Conservation (phyloP, 2,329 filamentous ascomycete genomes). For the Trichoderma atroviride region DNA sequence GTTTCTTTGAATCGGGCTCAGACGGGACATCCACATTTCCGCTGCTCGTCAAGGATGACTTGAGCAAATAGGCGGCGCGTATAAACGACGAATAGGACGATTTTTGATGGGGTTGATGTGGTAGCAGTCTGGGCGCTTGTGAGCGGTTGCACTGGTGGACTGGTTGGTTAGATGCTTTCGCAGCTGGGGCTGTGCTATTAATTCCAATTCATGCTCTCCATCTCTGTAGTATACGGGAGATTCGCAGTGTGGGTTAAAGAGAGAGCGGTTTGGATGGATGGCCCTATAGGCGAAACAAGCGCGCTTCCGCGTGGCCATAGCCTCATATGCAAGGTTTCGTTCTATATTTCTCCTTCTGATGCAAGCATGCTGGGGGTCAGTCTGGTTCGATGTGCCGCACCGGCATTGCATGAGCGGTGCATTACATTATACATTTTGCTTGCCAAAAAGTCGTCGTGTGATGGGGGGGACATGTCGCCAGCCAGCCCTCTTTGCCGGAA, state of each 20-base stretch:
- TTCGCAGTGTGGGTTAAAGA: not conserved
- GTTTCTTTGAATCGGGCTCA: not conserved
- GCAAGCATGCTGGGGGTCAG: no score
- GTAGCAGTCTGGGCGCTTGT: not conserved
- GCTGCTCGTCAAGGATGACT: not conserved
- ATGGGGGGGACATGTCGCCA: not conserved
- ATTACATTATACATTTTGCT: not conserved
- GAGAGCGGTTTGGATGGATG: not conserved
- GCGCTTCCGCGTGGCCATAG: not conserved
- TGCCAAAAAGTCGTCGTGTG: not conserved
- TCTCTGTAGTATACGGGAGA: not conserved
- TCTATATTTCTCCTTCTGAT: not conserved
- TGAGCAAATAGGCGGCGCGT: not conserved
- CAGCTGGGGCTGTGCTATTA: slow-evolving; percentile 7
- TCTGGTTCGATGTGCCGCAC: not conserved
- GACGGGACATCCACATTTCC: not conserved
- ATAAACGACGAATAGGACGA: slow-evolving; percentile 7
- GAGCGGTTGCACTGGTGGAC: not conserved
- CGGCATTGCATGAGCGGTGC: not conserved
- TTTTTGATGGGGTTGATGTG: not conserved
- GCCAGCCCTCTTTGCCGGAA: not conserved
- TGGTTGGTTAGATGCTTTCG: not conserved
- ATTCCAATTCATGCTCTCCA: not conserved
- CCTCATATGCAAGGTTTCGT: not conserved
- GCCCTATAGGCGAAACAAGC: slow-evolving; percentile 3